Conservation (phyloP, 352 stramenopile genomes). For the Globisporangium emineosum region DNA sequence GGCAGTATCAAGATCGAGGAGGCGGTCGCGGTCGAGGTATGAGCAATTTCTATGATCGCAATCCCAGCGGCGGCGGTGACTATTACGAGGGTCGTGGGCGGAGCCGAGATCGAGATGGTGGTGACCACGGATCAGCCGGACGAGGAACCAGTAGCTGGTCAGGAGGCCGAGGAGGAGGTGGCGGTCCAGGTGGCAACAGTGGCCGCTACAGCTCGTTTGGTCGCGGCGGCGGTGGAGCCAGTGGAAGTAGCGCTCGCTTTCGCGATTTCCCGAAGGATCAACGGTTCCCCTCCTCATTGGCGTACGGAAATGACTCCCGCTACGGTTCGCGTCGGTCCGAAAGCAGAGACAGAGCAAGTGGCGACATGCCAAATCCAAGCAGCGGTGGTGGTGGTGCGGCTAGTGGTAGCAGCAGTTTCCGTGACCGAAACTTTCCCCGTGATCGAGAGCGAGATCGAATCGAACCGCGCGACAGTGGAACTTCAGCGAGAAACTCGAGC, state of each 20-base stretch:
- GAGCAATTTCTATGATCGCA: slow-evolving; percentile 24
- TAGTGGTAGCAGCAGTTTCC: slow-evolving; percentile 22
- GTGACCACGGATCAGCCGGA: slow-evolving; percentile 20
- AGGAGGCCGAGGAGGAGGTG: slow-evolving; percentile 14
- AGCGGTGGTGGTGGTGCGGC: slow-evolving; percentile 9
- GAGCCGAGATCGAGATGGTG: slow-evolving; percentile 37
- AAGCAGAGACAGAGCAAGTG: slow-evolving; percentile 40
- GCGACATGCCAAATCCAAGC: slow-evolving; percentile 16
- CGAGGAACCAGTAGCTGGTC: slow-evolving; percentile 17
- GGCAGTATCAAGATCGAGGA: slow-evolving; percentile 16
- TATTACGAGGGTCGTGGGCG: slow-evolving; percentile 33
- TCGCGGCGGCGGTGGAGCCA: slow-evolving; percentile 3
- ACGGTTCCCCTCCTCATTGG: background rate
- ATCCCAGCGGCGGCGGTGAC: slow-evolving; percentile 20
- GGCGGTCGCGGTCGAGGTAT: slow-evolving; percentile 17
- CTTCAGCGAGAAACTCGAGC: slow-evolving; percentile 15
- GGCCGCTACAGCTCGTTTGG: slow-evolving; percentile 18
- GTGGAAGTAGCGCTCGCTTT: slow-evolving; percentile 29
- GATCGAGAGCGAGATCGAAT: slow-evolving; percentile 26
- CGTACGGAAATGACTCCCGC: slow-evolving; percentile 19
- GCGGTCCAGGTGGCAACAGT: slow-evolving; percentile 17
- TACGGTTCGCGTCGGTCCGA: slow-evolving; percentile 30
- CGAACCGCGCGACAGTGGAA: slow-evolving; percentile 25
- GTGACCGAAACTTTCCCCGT: slow-evolving; percentile 31
- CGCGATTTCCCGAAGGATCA: slow-evolving; percentile 35